Base-by-base conservation (phyloP, 140 eudicot species). In the Flaveria floridana region DNA sequence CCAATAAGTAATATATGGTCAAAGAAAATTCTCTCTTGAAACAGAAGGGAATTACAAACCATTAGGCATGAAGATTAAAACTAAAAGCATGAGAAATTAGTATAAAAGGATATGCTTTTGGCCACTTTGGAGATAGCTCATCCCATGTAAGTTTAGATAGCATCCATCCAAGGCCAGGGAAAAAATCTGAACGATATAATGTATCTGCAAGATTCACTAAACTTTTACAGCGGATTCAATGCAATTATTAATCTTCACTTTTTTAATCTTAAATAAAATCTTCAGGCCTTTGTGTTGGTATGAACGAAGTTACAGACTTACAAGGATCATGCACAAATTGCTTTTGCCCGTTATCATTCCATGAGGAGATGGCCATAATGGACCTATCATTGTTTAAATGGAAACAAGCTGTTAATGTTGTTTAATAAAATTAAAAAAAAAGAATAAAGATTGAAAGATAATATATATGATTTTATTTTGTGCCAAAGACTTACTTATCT, bases 161-260 rank as follows among this genome's bases (percentile, higher is more conserved):
- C 99, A 94, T 94, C 99, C 99, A 94, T 64, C 99, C 97, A 82
- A 94, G 97, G 53, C 99, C 99, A 73, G 99, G 97, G 72, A 94
- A 94, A 84, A 94, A 94, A 78, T 94, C 97, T 34, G 97, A 90
- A 65, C 99, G 97, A 62, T 94, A 94, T 73, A 94, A 87, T 51
- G 82, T 82, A 85, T 88, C 97, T 94, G 96, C 90, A 76, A 59
- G 23, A 64, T 79, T 57, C 21, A 73, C 78, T 42, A 47, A 53
- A 20, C 16, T 59, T 46, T 4, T 46, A 46, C 59, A 23, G 70
- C 25, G 65, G 42, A 59, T 25, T 7, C 18, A 61, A n/a, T 9
- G 58, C 47, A 44, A 16, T 23, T 13, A 46, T 12, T 44, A 42
- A 0, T 20, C 8, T 61, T 61, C 7, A 1, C 51, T 23, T 48